phyloP scores from a whole-genome alignment of 805 yeast genomes.

The Candida silvicultrix region DNA sequence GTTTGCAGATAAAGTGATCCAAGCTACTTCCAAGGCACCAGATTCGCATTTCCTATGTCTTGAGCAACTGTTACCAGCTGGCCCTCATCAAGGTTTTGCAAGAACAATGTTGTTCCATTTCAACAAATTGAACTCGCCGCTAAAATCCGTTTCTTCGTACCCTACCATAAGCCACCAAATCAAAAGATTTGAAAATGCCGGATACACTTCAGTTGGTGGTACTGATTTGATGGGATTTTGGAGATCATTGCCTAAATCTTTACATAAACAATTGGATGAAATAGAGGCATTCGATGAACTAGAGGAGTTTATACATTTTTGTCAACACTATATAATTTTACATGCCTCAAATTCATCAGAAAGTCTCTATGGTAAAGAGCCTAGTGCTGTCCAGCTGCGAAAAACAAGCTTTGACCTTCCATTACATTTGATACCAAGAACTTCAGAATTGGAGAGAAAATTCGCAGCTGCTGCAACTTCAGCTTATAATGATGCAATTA shows the following conservation, averaged over 20 bases:
- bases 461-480: conserved; percentile 6
- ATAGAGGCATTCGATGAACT: conserved; percentile 77
- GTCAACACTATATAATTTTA: conserved; percentile 66
- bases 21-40: conserved; percentile 34
- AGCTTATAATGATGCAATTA: conserved; percentile 3
- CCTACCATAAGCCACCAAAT: conserved; percentile 44
- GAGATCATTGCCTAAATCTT: conserved; percentile 36
- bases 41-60: conserved; percentile 56
- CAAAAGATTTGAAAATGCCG: conserved; percentile 39
- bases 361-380: neutral
- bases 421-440: neutral
- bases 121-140: conserved; percentile 55
- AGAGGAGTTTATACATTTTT: conserved; percentile 72
- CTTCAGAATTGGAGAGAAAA: conserved; percentile 9
- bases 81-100: conserved; percentile 59
- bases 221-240: conserved; percentile 55
- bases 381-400: neutral
- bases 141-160: conserved; percentile 56
- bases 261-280: conserved; percentile 33
- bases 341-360: conserved; percentile 47
- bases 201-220: conserved; percentile 39
- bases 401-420: neutral
- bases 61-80: conserved; percentile 69
- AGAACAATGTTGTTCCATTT: conserved; percentile 73
- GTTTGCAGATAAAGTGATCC: conserved; percentile 57